These are phyloP conservation scores for Gonium pectorale DNA, from an alignment of 139 green algal genomes.

Conservation along the genomic window DNA sequence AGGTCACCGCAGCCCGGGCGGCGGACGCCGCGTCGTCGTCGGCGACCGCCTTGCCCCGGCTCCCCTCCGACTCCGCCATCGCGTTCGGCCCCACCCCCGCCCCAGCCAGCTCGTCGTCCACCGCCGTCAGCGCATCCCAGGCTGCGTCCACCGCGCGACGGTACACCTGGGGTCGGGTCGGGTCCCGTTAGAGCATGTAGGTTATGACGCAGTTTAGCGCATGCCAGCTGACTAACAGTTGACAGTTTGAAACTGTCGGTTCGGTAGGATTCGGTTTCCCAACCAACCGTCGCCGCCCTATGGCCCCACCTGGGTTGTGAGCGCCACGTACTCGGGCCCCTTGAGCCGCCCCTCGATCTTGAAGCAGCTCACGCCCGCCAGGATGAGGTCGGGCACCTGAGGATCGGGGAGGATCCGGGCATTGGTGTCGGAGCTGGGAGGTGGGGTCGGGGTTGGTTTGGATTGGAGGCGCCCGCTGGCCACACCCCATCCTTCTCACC, in stretches of 20 bases:
- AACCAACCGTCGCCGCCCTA: too few species aligned
- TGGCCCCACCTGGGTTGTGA: slow-evolving; percentile 71
- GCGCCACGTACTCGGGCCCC: slow-evolving; percentile 87
- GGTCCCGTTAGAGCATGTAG: too few species aligned
- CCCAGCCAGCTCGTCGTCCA: background rate
- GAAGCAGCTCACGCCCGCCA: slow-evolving; percentile 83
- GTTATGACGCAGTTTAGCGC: too few species aligned
- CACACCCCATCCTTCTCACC: background rate
- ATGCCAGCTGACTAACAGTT: too few species aligned
- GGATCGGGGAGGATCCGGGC: too few species aligned
- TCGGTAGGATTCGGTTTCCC: too few species aligned
- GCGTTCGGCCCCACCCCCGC: background rate
- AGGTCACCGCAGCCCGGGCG: slow-evolving; percentile 20
- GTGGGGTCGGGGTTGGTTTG: too few species aligned
- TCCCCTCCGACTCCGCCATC: background rate
- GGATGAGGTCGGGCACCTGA: slow-evolving; percentile 80
- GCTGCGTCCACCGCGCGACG: slow-evolving; percentile 79
- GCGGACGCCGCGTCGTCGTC: slow-evolving; percentile 7
- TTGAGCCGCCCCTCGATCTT: slow-evolving; percentile 93
- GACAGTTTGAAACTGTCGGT: too few species aligned
- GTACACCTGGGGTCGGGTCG: slow-evolving; percentile 40
- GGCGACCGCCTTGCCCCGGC: too few species aligned
- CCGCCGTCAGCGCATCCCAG: slow-evolving; percentile 65
- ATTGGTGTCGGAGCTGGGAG: too few species aligned
- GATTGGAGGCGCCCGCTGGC: too few species aligned